phyloP scores from a whole-genome alignment of 1,139 yeast species.

The Lodderomyces oxycetoniae region DNA sequence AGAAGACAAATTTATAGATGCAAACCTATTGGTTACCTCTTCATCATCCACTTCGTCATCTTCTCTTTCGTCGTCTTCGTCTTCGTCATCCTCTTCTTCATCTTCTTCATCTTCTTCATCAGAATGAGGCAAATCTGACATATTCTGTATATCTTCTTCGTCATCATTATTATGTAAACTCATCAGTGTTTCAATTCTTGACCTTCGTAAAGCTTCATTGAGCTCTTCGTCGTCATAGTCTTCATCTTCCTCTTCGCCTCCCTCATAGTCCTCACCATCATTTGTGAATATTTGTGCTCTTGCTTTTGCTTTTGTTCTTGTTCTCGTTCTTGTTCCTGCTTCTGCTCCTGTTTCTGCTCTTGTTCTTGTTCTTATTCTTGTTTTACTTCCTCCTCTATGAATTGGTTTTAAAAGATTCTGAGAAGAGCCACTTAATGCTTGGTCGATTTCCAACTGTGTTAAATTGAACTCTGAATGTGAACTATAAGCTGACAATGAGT shows the following conservation, averaged over 20 bases:
- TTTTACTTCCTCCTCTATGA: not conserved
- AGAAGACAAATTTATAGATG: too few relatives aligned
- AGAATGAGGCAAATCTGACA: constrained; percentile 25
- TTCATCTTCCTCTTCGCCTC: constrained; percentile 11
- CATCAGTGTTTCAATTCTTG: constrained; percentile 5
- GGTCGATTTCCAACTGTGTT: not conserved
- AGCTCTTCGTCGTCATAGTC: constrained; percentile 22
- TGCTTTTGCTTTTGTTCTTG: too few relatives aligned
- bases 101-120: constrained; percentile 36
- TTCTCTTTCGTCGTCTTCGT: constrained; percentile 15
- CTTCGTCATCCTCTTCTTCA: constrained; percentile 16
- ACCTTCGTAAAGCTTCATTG: constrained; percentile 8
- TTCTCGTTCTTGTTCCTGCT: too few relatives aligned
- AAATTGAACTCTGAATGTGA: constrained; percentile 16
- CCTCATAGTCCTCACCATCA: constrained; percentile 5
- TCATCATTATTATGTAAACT: constrained; percentile 13
- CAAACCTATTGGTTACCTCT: not conserved
- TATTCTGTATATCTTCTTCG: constrained; percentile 27
- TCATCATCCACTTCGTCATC: constrained; percentile 14
- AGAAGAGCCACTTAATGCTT: not conserved
- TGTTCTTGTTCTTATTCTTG: too few relatives aligned
- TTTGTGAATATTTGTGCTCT: not conserved
- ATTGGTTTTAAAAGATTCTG: not conserved
- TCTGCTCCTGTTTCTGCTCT: too few relatives aligned
- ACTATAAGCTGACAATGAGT: too few relatives aligned